phyloP scores from a whole-genome alignment of 139 green algal genomes.

The Gonium pectorale region DNA sequence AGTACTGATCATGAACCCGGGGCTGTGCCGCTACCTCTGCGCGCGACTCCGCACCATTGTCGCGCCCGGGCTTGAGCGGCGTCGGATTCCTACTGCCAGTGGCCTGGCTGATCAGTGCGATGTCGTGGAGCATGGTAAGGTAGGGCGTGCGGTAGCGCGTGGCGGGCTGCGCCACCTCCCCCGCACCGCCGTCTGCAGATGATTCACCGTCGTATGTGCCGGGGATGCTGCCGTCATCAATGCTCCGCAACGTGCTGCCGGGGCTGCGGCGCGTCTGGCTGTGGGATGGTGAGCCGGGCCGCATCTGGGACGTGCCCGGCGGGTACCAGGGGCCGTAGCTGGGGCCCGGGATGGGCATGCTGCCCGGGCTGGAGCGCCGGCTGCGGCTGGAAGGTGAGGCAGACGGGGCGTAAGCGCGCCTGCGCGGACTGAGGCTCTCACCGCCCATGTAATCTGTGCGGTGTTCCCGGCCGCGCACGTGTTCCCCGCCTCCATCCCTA shows the following conservation, averaged over 20 bases:
- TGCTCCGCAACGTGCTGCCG: too few relatives aligned
- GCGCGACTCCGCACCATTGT: too few relatives aligned
- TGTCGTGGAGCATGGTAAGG: slow-evolving; percentile 26
- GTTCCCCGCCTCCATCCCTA: too few relatives aligned
- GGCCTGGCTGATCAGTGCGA: not conserved
- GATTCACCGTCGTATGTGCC: too few relatives aligned
- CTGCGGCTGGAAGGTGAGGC: slow-evolving; percentile 1
- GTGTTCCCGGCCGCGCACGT: too few relatives aligned
- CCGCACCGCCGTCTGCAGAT: not conserved
- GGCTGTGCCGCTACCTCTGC: too few relatives aligned
- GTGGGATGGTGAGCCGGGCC: too few relatives aligned
- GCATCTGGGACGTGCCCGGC: not conserved
- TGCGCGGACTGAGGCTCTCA: slow-evolving; percentile 7
- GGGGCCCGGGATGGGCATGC: too few relatives aligned
- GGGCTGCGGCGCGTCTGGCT: too few relatives aligned
- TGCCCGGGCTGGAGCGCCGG: not conserved
- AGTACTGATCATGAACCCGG: too few relatives aligned
- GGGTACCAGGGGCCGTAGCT: slow-evolving; percentile 26
- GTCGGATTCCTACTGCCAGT: not conserved
- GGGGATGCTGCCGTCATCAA: too few relatives aligned
- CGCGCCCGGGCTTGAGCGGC: too few relatives aligned
- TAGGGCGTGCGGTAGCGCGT: slow-evolving; percentile 35
- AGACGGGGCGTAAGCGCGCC: not conserved
- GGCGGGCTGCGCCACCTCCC: not conserved
- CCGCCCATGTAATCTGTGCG: not conserved